phyloP scores from a whole-genome alignment of 441 rosid genomes.

The Oxalis stricta region DNA sequence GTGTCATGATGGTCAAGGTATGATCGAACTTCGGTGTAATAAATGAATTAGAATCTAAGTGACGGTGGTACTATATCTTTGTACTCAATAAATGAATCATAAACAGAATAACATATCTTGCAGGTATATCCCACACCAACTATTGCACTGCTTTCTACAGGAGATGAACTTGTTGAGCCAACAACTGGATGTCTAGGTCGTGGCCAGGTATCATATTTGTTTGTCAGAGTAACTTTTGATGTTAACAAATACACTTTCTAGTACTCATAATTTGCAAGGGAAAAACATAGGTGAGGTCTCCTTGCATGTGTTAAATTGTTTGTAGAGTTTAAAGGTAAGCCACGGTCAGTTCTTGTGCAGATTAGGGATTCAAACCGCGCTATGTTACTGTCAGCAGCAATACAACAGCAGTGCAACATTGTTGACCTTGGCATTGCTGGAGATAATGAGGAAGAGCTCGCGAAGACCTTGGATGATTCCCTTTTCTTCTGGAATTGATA shows the following conservation, averaged over 20 bases:
- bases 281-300: too few relatives aligned
- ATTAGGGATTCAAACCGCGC: constrained; percentile 95
- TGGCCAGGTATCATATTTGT: constrained; percentile 55
- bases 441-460: constrained; percentile 66
- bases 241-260: not conserved
- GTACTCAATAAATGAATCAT: constrained; percentile 8
- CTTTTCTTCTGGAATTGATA: constrained; percentile 50
- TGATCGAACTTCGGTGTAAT: constrained; percentile 3
- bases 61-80: too few relatives aligned
- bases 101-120: constrained; percentile 9
- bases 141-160: constrained; percentile 86
- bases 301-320: constrained; percentile 3
- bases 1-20: constrained; percentile 71
- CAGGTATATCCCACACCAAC: constrained; percentile 77
- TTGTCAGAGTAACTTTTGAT: not conserved
- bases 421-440: constrained; percentile 74
- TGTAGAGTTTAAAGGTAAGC: not conserved
- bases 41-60: too few relatives aligned
- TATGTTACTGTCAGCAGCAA: constrained; percentile 69
- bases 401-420: constrained; percentile 67
- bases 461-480: constrained; percentile 48
- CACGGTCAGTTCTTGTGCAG: constrained; percentile 31
- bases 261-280: not conserved
- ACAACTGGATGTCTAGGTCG: constrained; percentile 37
- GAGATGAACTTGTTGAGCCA: constrained; percentile 91